A percentile compares a stretch with the other conserved stretches of the same genome.
Conservation (phyloP, 2,329 filamentous ascomycete species). For the Didymella pinodella region DNA sequence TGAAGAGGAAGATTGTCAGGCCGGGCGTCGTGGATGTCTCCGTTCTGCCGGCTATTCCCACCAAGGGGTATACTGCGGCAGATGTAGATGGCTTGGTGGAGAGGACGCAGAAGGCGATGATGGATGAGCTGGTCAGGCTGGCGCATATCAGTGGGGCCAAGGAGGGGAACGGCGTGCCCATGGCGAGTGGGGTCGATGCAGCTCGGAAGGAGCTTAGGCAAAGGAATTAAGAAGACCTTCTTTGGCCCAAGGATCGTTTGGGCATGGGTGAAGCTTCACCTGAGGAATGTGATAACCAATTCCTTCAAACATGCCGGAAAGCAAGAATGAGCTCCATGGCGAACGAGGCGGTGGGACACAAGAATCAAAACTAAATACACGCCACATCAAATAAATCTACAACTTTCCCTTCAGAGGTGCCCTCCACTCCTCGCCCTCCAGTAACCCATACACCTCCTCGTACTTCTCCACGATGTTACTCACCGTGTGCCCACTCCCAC, state of each 20-base stretch:
- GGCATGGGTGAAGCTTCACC: not conserved
- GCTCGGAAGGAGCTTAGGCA: conserved; percentile 38
- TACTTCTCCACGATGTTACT: conserved; percentile 53
- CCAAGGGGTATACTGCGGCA: conserved; percentile 44
- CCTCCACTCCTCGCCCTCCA: conserved; percentile 60
- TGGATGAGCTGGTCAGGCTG: conserved; percentile 47
- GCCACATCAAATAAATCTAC: not conserved
- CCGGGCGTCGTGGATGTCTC: conserved; percentile 64
- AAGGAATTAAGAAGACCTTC: conserved; percentile 22
- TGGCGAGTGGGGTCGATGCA: conserved; percentile 34
- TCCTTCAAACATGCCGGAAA: too few species aligned
- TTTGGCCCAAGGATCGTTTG: not conserved
- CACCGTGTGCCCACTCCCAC: conserved; percentile 57
- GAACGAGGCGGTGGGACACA: not conserved
- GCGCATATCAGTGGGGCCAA: conserved; percentile 36
- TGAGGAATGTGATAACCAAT: not conserved
- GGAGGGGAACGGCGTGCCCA: conserved; percentile 35
- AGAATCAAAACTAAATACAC: not conserved
- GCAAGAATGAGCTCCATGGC: too few species aligned
- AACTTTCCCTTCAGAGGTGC: conserved; percentile 29
- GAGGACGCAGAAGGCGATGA: conserved; percentile 47
- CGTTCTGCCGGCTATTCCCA: conserved; percentile 48
- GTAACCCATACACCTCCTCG: conserved; percentile 59
- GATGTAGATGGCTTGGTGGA: conserved; percentile 47
- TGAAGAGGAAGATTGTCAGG: conserved; percentile 54